Evolutionary conservation across 805 yeast species (phyloP), one percentile per base, ranked within the genome.

Genomic region (Priceomyces melissophilus): DNA sequence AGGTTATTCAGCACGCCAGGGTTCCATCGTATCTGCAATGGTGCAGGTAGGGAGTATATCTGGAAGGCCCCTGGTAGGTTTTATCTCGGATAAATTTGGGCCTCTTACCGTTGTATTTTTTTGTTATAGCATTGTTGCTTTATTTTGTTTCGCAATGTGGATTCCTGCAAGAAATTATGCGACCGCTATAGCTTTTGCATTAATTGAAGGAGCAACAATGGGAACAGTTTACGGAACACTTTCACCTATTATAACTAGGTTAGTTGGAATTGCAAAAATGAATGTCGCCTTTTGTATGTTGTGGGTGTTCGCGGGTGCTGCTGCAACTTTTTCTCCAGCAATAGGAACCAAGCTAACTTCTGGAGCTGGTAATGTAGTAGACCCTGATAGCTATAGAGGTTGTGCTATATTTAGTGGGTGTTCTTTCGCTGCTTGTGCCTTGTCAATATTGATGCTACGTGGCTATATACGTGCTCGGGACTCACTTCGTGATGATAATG

Each of bases 371-470:
- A 50, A 45, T 12, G 35, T 36, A 1, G 56, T 55, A 16, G 66
- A 65, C 31, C 74, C 81, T 5, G 57, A 63, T 7, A 79, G 74
- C 49, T 82, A 80, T 58, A 51, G 60, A 15, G 51, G 76, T 45
- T 78, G 84, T 7, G 68, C 82, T 1, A 67, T 81, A 1, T 82
- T 81, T 54, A 75, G 81, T 14, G 88, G 87, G 0, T 54, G 65
- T n/a, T 62, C 75, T 4, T 81, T 75, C 53, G 43, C 76, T 14
- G 76, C 61, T 9, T 73, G 79, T 9, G 70, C 77, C 1, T 23
- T 67, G 1, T 41, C 57, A 14, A 55, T 78, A 32, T 57, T 73
- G 39, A 27, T 76, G 2, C 50, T 79, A 40, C 65, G 87, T 53
- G 83, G 79, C 1, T 79, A 79, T 65, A 43, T 81, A 10, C 65